phyloP scores from a whole-genome alignment of 192 early-diverging fungal species.

The Lobulomyces angularis region DNA sequence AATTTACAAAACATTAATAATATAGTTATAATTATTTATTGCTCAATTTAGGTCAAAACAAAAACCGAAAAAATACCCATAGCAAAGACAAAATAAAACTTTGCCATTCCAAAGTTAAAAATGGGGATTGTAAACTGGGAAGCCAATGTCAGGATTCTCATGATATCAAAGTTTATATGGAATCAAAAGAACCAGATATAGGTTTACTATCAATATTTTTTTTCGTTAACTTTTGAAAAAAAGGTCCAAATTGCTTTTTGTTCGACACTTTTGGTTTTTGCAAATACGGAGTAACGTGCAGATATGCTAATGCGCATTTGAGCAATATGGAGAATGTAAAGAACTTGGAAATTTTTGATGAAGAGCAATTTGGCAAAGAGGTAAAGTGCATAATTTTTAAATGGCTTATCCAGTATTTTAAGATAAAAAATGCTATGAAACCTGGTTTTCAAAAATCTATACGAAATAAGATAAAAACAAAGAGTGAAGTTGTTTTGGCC shows the following conservation, averaged over 20 bases:
- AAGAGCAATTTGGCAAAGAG: constrained; percentile 23
- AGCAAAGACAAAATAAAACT: constrained; percentile 6
- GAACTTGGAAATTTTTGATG: constrained; percentile 38
- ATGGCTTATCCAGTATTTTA: constrained; percentile 5
- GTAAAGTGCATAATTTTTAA: constrained; percentile 8
- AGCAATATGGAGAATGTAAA: constrained; percentile 33
- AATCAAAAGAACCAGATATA: constrained; percentile 61
- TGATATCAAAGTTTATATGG: constrained; percentile 61
- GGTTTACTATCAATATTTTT: too few species aligned
- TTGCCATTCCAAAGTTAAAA: constrained; percentile 2
- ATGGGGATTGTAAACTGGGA: constrained; percentile 7
- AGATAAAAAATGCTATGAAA: too few species aligned
- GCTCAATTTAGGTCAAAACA: too few species aligned
- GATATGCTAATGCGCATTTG: constrained; percentile 27
- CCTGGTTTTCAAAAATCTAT: background rate
- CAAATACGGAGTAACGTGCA: constrained; percentile 35
- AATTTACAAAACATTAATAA: too few species aligned
- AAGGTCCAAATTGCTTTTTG: constrained; percentile 47
- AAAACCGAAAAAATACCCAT: constrained; percentile 3
- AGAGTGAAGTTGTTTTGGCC: constrained; percentile 1
- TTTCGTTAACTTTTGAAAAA: too few species aligned
- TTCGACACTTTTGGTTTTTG: constrained; percentile 65
- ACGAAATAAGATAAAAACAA: background rate
- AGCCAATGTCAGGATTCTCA: constrained; percentile 73
- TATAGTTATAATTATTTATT: too few species aligned